Base-by-base conservation (phyloP, 2,329 filamentous ascomycete species). In the Parastagonospora nodorum region DNA sequence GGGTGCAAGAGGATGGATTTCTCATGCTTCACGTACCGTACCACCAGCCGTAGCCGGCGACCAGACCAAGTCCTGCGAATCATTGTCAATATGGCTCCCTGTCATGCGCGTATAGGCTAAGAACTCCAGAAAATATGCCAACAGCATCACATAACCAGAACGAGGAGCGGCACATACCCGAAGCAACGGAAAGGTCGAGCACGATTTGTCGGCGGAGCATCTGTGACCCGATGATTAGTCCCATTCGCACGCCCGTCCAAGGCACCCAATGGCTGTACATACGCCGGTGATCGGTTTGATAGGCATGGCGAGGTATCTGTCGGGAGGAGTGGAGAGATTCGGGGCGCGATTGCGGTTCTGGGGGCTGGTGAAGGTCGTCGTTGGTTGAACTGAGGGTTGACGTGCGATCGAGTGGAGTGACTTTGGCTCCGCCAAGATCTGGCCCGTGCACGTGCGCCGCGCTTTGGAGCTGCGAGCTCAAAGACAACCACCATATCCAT, bases 171-270 rank as follows among this genome's bases (percentile, higher is more conserved):
- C 47, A 79, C 84, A 74, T 78, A 86, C 85, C 86, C 68, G 85
- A 76, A 60, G 84, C 83, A 70, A 86, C 83, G 67, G 82, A 84
- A 66, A 88, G 77, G 75, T 88, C 85, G 64, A 88, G 79, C 64
- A 88, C 84, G 53, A 88, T 77, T 69, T 79, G 80, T 72, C 83
- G 80, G 73, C 84, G 83, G 77, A 88, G 83, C 82, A 86, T 87
- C 84, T 87, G 67, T 51, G 55, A 31, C 43, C 49, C 58, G 54
- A 53, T 62, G 51, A 59, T 72, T 67, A 72, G 67, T 54, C 39
- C 51, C 44, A 42, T 45, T 45, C 47, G 50, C 51, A 45, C 51
- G 31, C 36, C 33, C 43, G 51, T 47, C 49, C 46, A 45, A 44
- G 27, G 50, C 43, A 43, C 57, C 53, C 68, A 72, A 71, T 77